Base-by-base conservation (phyloP, 2,329 filamentous ascomycete genomes). In the Colletotrichum lini region DNA sequence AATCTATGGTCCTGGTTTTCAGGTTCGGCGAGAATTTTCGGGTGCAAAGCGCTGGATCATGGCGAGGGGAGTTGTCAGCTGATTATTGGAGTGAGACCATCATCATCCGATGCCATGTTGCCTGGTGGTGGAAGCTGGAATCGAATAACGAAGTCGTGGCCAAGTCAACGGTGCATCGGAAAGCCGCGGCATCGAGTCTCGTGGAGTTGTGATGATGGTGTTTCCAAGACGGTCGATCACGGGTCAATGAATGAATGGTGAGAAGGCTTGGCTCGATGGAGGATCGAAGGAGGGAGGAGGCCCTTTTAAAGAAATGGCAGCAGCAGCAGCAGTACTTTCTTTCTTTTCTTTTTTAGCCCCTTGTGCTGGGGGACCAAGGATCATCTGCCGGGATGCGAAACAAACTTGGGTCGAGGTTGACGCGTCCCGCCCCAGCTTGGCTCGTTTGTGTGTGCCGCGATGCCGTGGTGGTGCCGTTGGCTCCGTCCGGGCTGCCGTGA, bases 371-470 rank as follows among this genome's bases (percentile, higher is more conserved):
- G 30, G 7, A 38, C 35, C 35, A 38, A 38, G 54, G 61, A 16
- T 38, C 38, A 53, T 44, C 16, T 3, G 5, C 63, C 54, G 21
- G 67, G 64, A 45, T 45, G 12, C 9, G 4, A 7, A 23, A 15
- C 38, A 67, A 13, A 38, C 44, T 45, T 56, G 69, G 65, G 65
- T 63, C 23, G n/a, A 53, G 5, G 58, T 59, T 49, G 58, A 68
- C 45, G 58, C 45, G 52, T 68, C 13, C 35, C 35, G n/a, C n/a
- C 35, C 38, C 50, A 63, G 45, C 57, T 70, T 71, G 65, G 58
- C 65, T 68, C 53, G 65, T 58, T 44, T 71, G 59, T n/a, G 30
- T 68, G 69, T 71, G 65, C 65, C 68, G 68, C 26, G 47, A 42
- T 42, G 59, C 59, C 59, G 59, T 42, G 26, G 8, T 26, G 53